A percentile compares a stretch with the other conserved stretches of the same genome.
These are phyloP conservation scores for Tagetes erecta DNA, from an alignment of 129 eudicot species.

Conservation along the genomic window DNA sequence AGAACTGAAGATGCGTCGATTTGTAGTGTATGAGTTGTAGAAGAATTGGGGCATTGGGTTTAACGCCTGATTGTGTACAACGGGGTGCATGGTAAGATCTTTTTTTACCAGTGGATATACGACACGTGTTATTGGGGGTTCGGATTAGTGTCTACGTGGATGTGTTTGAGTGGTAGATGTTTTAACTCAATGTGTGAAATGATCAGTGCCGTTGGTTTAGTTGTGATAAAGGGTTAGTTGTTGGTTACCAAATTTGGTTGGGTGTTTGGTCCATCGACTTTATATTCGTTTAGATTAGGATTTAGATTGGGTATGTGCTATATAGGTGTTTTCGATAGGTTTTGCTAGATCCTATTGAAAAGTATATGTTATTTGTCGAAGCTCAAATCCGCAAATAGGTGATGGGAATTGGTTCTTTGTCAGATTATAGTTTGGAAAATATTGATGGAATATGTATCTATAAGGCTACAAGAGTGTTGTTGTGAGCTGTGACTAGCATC, in stretches of 20 bases:
- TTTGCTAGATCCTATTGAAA: too few species aligned
- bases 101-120: not conserved
- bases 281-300: not conserved
- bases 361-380: too few species aligned
- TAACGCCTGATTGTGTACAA: slow-evolving; percentile 24
- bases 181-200: not conserved
- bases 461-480: too few species aligned
- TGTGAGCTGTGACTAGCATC: too few species aligned
- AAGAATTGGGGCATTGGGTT: slow-evolving; percentile 29
- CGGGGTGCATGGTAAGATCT: slow-evolving; percentile 25
- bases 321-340: too few species aligned
- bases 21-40: slow-evolving; percentile 12
- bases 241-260: slow-evolving; percentile 17
- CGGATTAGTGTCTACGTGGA: slow-evolving; percentile 19
- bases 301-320: too few species aligned
- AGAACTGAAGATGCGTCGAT: slow-evolving; percentile 11
- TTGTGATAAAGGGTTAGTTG: not conserved
- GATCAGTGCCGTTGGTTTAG: not conserved
- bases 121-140: slow-evolving; percentile 9
- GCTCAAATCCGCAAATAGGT: too few species aligned
- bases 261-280: not conserved
- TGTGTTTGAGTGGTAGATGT: slow-evolving; percentile 22
- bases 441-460: too few species aligned
- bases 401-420: too few species aligned
- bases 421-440: too few species aligned